These are phyloP conservation scores for Hanseniaspora guilliermondii DNA, from an alignment of 805 yeast species.

Conservation along the genomic window DNA sequence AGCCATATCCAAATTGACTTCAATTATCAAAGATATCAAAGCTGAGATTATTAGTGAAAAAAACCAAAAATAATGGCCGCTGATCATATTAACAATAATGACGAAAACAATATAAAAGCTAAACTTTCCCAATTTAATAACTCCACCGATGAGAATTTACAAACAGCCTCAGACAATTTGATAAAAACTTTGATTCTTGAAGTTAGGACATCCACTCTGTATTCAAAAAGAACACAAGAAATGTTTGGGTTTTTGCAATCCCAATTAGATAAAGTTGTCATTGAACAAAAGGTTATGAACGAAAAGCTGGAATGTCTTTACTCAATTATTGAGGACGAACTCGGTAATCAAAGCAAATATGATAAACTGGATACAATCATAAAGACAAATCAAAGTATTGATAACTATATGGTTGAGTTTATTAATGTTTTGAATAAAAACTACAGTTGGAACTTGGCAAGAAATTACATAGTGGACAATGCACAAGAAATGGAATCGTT, in stretches of 20 bases:
- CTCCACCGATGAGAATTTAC: not conserved
- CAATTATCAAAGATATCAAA: conserved; percentile 1
- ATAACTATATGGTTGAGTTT: conserved; percentile 11
- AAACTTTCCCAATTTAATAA: not conserved
- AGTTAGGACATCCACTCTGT: not conserved
- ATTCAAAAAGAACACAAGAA: not conserved
- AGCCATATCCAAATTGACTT: not conserved
- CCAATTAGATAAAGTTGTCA: not conserved
- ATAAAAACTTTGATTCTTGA: not conserved
- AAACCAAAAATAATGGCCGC: not conserved
- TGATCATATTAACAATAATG: not conserved
- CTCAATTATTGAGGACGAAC: not conserved
- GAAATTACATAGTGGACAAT: conserved; percentile 8
- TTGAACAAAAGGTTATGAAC: not conserved
- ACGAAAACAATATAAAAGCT: not conserved
- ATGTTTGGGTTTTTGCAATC: not conserved
- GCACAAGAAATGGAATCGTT: conserved; percentile 9
- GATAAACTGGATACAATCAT: not conserved
- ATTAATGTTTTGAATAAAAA: conserved; percentile 9
- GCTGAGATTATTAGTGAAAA: not conserved
- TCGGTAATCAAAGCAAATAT: not conserved
- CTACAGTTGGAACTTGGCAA: conserved; percentile 8
- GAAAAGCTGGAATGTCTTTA: not conserved
- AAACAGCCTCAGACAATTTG: not conserved
- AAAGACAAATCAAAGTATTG: conserved; percentile 1